phyloP scores from a whole-genome alignment of 2,329 filamentous ascomycete species.

The Colletotrichum limetticola region DNA sequence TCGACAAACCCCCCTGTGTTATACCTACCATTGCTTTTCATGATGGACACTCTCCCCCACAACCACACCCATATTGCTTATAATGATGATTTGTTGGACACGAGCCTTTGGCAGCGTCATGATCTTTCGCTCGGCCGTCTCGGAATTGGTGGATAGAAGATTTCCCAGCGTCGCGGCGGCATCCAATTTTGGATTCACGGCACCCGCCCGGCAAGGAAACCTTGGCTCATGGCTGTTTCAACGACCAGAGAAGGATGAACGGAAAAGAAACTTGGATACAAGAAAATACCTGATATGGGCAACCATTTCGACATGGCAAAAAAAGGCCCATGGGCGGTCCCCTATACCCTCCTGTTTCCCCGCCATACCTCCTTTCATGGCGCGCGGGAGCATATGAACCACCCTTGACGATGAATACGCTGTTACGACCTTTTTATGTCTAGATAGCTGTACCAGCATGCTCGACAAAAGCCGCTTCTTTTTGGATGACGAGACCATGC shows the following conservation, averaged over 20 bases:
- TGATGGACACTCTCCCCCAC: constrained; percentile 28
- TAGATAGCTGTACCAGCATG: constrained; percentile 54
- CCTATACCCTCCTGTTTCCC: constrained; percentile 40
- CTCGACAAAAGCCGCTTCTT: constrained; percentile 34
- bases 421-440: constrained; percentile 57
- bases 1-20: constrained; percentile 30
- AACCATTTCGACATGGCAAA: constrained; percentile 51
- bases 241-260: constrained; percentile 48
- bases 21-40: constrained; percentile 35
- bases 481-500: constrained; percentile 39
- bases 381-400: constrained; percentile 36
- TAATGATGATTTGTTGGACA: constrained; percentile 47
- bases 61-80: constrained; percentile 46
- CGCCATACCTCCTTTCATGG: constrained; percentile 33
- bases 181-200: constrained; percentile 29
- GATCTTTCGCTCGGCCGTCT: constrained; percentile 34
- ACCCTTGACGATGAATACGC: constrained; percentile 55
- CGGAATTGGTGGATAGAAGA: constrained; percentile 49
- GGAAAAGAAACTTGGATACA: constrained; percentile 54
- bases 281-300: constrained; percentile 52
- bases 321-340: constrained; percentile 43
- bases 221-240: constrained; percentile 36
- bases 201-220: constrained; percentile 27
- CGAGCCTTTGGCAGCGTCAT: constrained; percentile 36
- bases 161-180: constrained; percentile 37